Evolutionary conservation across 1,284 basidiomycete genomes (phyloP).

Genomic region (Grifola frondosa): DNA sequence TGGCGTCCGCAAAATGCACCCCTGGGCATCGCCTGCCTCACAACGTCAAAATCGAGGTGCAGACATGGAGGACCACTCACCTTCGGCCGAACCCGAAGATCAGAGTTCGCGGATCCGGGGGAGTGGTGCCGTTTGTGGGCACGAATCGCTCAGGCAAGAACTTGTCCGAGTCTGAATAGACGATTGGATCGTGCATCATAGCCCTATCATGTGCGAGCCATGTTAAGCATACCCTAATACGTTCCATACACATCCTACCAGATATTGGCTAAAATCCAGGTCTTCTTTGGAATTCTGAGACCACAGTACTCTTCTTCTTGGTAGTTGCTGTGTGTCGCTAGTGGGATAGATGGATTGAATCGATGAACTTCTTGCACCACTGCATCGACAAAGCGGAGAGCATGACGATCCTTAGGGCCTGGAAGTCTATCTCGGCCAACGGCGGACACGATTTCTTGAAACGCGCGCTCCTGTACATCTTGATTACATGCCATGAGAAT

Average conservation of each 20-base stretch:
- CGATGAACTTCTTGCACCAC: slow-evolving; percentile 11
- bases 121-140: background rate
- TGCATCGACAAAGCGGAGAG: slow-evolving; percentile 21
- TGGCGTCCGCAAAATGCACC: too few relatives aligned
- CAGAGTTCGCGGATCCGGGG: slow-evolving; percentile 2
- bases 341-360: slow-evolving; percentile 5
- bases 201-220: slow-evolving; percentile 7
- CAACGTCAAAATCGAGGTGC: too few relatives aligned
- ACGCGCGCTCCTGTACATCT: slow-evolving; percentile 21
- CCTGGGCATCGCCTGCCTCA: too few relatives aligned
- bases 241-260: slow-evolving; percentile 31
- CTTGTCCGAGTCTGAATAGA: slow-evolving; percentile 7
- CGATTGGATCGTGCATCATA: slow-evolving; percentile 4
- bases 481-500: slow-evolving; percentile 30
- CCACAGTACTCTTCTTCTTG: slow-evolving; percentile 46
- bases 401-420: slow-evolving; percentile 21
- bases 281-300: slow-evolving; percentile 43
- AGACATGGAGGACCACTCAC: too few relatives aligned
- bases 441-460: slow-evolving; percentile 27
- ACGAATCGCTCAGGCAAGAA: slow-evolving; percentile 9
- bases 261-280: slow-evolving; percentile 45
- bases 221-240: background rate
- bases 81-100: slow-evolving; percentile 5
- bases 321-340: slow-evolving; percentile 5
- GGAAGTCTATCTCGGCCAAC: slow-evolving; percentile 24